Base-by-base conservation (phyloP, 768 basidiomycete genomes). In the Filobasidium floriforme region DNA sequence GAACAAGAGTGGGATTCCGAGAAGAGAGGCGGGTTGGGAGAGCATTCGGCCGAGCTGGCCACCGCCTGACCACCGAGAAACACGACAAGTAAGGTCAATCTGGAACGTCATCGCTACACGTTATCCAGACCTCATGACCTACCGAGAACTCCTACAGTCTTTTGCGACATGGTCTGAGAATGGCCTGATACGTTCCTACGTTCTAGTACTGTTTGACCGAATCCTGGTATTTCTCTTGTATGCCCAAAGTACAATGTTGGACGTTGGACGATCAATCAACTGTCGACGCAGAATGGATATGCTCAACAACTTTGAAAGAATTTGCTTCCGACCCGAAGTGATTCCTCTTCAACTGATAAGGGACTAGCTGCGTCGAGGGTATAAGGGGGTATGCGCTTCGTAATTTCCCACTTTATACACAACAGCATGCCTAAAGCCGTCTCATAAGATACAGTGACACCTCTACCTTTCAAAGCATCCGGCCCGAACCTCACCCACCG, bases 11-110 rank as follows among this genome's bases (percentile, higher is more conserved):
- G 88, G 84, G 72, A 96, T 82, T 73, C 92, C 89, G 60, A 98
- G 84, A 40, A 91, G 83, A 1, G 92, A 87, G 2, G 94, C 93
- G 0, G 93, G 87, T 40, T 87, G 87, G 4, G 88, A 89, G 15
- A 99, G 84, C 96, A 99, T 99, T 26, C 94, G 90, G 28, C 94
- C 94, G 28, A 99, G 85, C 80, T 98, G 94, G 69, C 94, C 93
- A 43, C 96, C 96, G 69, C 94, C 94, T 93, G 63, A 15, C n/a
- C 14, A 51, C 3, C 32, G 32, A 37, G 9, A 37, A 9, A 11
- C 1, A 28, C 1, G 1, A 46, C 11, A 62, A 19, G 73, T n/a
- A 59, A 22, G 49, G 7, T 52, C 19, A 52, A 12, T 12, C 12
- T 11, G n/a, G 26, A 26, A n/a, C 4, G n/a, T 52, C 19, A n/a